phyloP scores from a whole-genome alignment of 2,329 filamentous ascomycete species.

The Chaetomium globosum region DNA sequence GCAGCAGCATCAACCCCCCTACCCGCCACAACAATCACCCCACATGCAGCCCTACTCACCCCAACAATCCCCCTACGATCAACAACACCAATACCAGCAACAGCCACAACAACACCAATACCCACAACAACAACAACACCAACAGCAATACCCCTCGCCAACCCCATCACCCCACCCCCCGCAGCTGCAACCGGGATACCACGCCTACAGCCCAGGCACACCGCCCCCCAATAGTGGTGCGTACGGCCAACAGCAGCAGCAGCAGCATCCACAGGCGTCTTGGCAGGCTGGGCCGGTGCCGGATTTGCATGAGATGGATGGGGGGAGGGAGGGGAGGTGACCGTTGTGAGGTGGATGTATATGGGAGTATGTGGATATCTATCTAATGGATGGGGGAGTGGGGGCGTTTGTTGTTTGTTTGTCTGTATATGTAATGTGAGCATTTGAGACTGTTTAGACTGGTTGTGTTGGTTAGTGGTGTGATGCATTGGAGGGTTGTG shows the following conservation, averaged over 20 bases:
- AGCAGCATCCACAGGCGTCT: constrained; percentile 32
- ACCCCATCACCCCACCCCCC: background rate
- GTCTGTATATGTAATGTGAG: background rate
- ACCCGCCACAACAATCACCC: background rate
- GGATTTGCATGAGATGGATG: constrained; percentile 42
- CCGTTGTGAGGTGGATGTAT: background rate
- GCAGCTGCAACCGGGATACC: constrained; percentile 9
- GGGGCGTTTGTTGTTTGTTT: background rate
- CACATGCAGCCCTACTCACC: background rate
- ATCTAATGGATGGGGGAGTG: background rate
- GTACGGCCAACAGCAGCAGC: constrained; percentile 22
- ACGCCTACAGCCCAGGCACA: constrained; percentile 11
- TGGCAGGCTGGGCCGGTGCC: constrained; percentile 46
- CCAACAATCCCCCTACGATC: background rate
- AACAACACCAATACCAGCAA: background rate
- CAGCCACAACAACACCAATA: constrained; percentile 10
- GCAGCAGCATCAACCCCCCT: background rate
- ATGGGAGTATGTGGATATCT: background rate
- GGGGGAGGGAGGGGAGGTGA: constrained; percentile 20
- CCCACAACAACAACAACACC: background rate
- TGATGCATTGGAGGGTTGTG: too few species aligned
- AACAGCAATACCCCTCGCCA: background rate
- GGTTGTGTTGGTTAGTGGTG: background rate
- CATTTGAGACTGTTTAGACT: background rate
- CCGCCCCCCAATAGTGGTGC: background rate